Conservation (phyloP, 2,329 filamentous ascomycete species). For the Claviceps spartinae region DNA sequence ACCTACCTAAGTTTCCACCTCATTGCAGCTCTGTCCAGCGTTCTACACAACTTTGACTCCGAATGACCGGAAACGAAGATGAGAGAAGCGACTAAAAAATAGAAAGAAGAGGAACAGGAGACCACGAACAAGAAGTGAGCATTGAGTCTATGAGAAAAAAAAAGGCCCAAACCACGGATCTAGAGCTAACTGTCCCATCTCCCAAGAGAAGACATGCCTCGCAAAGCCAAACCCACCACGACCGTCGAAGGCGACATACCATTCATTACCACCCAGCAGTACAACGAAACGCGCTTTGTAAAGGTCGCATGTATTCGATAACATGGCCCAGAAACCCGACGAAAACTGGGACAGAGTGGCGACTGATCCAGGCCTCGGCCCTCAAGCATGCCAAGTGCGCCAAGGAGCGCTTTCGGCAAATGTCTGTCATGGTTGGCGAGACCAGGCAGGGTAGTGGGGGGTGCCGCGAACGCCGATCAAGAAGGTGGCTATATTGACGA, state of each 20-base stretch:
- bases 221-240: slow-evolving; percentile 1
- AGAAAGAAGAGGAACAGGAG: not conserved
- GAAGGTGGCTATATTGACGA: slow-evolving; percentile 13
- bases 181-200: not conserved
- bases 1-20: too few species aligned
- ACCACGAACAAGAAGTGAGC: not conserved
- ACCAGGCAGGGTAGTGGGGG: slow-evolving; percentile 10
- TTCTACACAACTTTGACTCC: too few species aligned
- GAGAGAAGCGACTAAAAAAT: not conserved
- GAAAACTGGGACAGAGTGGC: slow-evolving; percentile 29
- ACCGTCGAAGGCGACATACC: slow-evolving; percentile 8
- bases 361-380: slow-evolving; percentile 17
- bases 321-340: slow-evolving; percentile 26
- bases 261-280: slow-evolving; percentile 9
- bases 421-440: slow-evolving; percentile 28
- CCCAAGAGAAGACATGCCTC: slow-evolving; percentile 2
- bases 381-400: slow-evolving; percentile 29
- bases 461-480: slow-evolving; percentile 16
- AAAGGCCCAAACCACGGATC: not conserved
- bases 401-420: slow-evolving; percentile 27
- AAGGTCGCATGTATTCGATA: slow-evolving; percentile 28
- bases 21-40: too few species aligned
- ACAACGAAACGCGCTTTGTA: slow-evolving; percentile 24
- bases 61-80: not conserved
- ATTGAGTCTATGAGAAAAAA: not conserved